Conservation (phyloP, 73 alveolate species). For the Uronychia binucleata region DNA sequence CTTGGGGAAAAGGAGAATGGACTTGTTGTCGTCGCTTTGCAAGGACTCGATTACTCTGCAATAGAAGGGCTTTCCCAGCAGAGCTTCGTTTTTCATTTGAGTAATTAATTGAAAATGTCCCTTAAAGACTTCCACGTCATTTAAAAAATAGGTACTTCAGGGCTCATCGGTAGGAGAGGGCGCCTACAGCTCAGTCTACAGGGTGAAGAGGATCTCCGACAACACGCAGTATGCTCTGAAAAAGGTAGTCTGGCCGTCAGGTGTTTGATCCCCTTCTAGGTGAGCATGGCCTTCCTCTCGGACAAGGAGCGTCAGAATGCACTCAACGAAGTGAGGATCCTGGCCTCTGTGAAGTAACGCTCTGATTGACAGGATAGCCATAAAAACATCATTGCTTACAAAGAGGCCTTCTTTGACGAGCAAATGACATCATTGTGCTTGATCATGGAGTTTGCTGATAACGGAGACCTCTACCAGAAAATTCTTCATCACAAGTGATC, state of each 20-base stretch:
- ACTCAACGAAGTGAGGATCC: constrained; percentile 64
- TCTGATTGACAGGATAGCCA: constrained; percentile 61
- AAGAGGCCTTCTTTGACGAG: constrained; percentile 63
- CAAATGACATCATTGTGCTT: constrained; percentile 44
- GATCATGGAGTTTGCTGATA: constrained; percentile 89
- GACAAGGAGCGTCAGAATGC: constrained; percentile 66
- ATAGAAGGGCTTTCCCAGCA: too few species aligned
- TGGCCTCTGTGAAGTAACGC: constrained; percentile 76
- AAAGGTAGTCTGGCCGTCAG: constrained; percentile 17
- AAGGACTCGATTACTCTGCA: too few species aligned
- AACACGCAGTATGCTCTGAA: constrained; percentile 47
- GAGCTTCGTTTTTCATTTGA: too few species aligned
- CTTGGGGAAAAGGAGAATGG: too few species aligned
- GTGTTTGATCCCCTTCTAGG: not conserved
- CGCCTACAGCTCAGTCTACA: constrained; percentile 55
- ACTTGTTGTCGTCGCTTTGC: too few species aligned
- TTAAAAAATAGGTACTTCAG: not conserved
- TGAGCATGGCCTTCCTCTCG: constrained; percentile 32
- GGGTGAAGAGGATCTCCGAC: constrained; percentile 55
- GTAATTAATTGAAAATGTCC: too few species aligned
- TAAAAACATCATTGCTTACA: constrained; percentile 33
- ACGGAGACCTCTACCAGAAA: constrained; percentile 86
- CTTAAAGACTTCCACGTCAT: not conserved
- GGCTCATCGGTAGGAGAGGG: constrained; percentile 50
- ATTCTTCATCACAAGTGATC: constrained; percentile 65